Evolutionary conservation across 1,139 yeast genomes (phyloP).

Genomic region (Pichia cactophila): DNA sequence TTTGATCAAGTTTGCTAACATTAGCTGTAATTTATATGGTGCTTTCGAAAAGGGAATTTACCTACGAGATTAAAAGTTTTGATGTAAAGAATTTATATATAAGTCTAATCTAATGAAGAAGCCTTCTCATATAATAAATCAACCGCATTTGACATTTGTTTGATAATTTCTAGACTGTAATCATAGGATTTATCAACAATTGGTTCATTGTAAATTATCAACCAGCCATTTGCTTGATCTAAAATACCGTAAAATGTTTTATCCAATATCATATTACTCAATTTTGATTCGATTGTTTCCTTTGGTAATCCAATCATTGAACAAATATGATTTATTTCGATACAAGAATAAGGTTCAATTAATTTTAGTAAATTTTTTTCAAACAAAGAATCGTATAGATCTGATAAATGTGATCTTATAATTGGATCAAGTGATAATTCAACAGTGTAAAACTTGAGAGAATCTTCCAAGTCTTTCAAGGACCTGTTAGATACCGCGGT

Average conservation of each 20-base stretch:
- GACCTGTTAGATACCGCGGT: conserved; percentile 86
- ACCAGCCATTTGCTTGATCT: conserved; percentile 98
- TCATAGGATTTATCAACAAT: conserved; percentile 84
- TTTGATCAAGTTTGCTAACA: conserved; percentile 46
- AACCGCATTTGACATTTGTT: conserved; percentile 80
- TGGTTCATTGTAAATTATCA: conserved; percentile 85
- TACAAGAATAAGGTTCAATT: conserved; percentile 92
- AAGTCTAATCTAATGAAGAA: conserved; percentile 31
- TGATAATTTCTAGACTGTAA: conserved; percentile 77
- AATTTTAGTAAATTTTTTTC: conserved; percentile 92
- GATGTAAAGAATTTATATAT: too few species aligned
- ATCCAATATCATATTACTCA: conserved; percentile 94
- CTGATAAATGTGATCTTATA: conserved; percentile 86
- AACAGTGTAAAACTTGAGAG: conserved; percentile 59
- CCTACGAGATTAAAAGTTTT: conserved; percentile 12
- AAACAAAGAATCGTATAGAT: conserved; percentile 83
- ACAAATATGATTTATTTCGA: conserved; percentile 84
- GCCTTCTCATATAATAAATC: conserved; percentile 94
- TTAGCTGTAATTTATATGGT: conserved; percentile 30
- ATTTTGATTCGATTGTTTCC: conserved; percentile 87
- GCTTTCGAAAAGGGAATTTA: conserved; percentile 32
- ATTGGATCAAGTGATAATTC: conserved; percentile 85
- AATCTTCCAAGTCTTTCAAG: conserved; percentile 79
- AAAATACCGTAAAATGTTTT: conserved; percentile 90
- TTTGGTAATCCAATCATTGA: conserved; percentile 81